Evolutionary conservation across 2,329 filamentous ascomycete species (phyloP), one percentile per base, ranked within the genome.

Genomic region (Anthostomella pinea): DNA sequence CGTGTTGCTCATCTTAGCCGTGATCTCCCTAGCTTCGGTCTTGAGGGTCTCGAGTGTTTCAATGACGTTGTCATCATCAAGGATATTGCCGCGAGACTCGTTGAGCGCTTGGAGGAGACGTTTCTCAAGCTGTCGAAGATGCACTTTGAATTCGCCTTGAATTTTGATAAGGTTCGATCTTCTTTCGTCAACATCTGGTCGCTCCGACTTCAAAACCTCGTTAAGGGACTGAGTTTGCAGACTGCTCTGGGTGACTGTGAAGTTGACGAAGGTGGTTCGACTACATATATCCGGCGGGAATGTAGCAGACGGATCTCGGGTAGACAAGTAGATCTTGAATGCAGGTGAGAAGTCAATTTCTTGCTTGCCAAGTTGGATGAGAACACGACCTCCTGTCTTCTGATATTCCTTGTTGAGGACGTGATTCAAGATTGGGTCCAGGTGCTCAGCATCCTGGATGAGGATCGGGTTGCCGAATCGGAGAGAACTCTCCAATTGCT

Each of bases 391-490:
- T 51, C 93, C 93, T 18, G 94, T 98, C 70, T 90, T 94, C 66
- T 98, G 94, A 64, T 98, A 98, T 60, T 98, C 93, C 64, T 98
- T 98, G 70, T 98, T 98, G 65, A 98, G 80, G 38, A 98, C 91
- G 55, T 98, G 93, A 58, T 97, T 98, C 54, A 98, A 81, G 41
- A 98, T 90, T 1, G 94, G 94, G 58, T 98, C 93, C 39, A 98
- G 71, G 60, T 98, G 87, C 66, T 98, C 94, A 1, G 93, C 94
- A 62, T 98, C 93, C 64, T 98, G 93, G 42, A 98, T 98, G 43
- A 98, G 79, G 50, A 98, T 98, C 1, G 93, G 91, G 59, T 98
- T 98, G 57, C 93, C 93, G 66, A 98, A 98, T 59, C 93, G 87
- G 45, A 98, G 74, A 13, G 93, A 93, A 58, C 90, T 97, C 68